A percentile compares a stretch with the other conserved stretches of the same genome.
Evolutionary conservation across 805 yeast genomes (phyloP).

Genomic region (Myxozyma udenii): DNA sequence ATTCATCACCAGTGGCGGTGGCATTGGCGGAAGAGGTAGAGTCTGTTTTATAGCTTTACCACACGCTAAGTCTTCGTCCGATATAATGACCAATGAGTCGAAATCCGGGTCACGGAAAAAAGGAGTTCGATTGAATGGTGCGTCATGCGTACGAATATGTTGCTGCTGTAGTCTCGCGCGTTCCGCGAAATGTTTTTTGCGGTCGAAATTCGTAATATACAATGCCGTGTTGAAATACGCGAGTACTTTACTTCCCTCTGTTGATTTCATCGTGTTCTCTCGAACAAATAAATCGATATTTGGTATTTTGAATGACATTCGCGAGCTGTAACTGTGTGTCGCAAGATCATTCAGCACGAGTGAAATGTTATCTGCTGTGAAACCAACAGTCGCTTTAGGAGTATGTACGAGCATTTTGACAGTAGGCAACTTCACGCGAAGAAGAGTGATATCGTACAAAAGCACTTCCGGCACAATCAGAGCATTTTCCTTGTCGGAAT

Average conservation of each 20-base stretch:
- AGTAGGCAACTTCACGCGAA: constrained; percentile 54
- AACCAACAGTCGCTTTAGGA: constrained; percentile 33
- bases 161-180: constrained; percentile 55
- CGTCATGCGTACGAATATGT: constrained; percentile 70
- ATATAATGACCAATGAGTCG: not conserved
- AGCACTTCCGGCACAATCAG: constrained; percentile 54
- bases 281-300: constrained; percentile 40
- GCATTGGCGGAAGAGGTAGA: constrained; percentile 23
- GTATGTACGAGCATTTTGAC: constrained; percentile 46
- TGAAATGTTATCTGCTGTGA: constrained; percentile 33
- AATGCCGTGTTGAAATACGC: constrained; percentile 58
- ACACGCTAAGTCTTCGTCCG: constrained; percentile 41
- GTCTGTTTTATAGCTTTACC: constrained; percentile 39
- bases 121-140: constrained; percentile 75
- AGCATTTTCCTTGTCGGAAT: constrained; percentile 72
- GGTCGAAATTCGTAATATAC: constrained; percentile 54
- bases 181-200: constrained; percentile 48
- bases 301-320: constrained; percentile 52
- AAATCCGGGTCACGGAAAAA: constrained; percentile 50
- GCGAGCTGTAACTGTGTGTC: constrained; percentile 58
- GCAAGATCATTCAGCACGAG: constrained; percentile 66
- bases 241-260: constrained; percentile 26
- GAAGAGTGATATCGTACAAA: constrained; percentile 65
- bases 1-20: constrained; percentile 9
- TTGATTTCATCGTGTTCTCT: constrained; percentile 1